Conservation (phyloP, 2,329 filamentous ascomycete species). For the Pezicula radicicola region DNA sequence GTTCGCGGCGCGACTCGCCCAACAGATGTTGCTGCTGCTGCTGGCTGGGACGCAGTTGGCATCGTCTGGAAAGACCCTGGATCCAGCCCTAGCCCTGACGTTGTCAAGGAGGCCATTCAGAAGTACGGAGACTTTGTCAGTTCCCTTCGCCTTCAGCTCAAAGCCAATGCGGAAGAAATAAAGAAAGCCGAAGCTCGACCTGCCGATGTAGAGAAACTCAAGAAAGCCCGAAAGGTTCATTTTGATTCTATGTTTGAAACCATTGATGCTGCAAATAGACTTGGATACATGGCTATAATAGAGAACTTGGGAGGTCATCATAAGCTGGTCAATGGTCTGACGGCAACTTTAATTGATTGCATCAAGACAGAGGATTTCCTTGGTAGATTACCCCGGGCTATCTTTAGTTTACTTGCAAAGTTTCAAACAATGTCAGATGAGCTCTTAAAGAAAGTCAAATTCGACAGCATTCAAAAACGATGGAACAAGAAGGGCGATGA, state of each 20-base stretch:
- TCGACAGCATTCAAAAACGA: conserved; percentile 60
- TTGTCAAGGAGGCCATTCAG: conserved; percentile 25
- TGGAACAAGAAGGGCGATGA: conserved; percentile 63
- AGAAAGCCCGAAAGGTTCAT: conserved; percentile 39
- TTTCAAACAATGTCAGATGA: conserved; percentile 56
- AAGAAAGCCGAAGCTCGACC: conserved; percentile 20
- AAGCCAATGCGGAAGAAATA: conserved; percentile 21
- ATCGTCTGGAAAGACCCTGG: conserved; percentile 43
- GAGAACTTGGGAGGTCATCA: conserved; percentile 56
- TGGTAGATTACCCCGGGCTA: conserved; percentile 50
- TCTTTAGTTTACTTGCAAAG: conserved; percentile 59
- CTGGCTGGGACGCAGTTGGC: conserved; percentile 51
- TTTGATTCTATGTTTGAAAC: conserved; percentile 48
- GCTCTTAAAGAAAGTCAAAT: conserved; percentile 60
- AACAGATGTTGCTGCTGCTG: conserved; percentile 41
- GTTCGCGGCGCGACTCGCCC: conserved; percentile 32
- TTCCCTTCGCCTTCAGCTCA: conserved; percentile 25
- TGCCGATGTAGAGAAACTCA: conserved; percentile 33
- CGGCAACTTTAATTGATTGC: conserved; percentile 51
- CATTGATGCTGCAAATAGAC: conserved; percentile 50
- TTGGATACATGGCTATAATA: conserved; percentile 52
- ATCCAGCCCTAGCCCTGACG: conserved; percentile 23
- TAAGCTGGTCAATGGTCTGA: conserved; percentile 52
- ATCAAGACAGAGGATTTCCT: conserved; percentile 50
- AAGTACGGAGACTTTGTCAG: conserved; percentile 27